Conservation (phyloP, 83 land plant genomes). For the Thuja plicata region DNA sequence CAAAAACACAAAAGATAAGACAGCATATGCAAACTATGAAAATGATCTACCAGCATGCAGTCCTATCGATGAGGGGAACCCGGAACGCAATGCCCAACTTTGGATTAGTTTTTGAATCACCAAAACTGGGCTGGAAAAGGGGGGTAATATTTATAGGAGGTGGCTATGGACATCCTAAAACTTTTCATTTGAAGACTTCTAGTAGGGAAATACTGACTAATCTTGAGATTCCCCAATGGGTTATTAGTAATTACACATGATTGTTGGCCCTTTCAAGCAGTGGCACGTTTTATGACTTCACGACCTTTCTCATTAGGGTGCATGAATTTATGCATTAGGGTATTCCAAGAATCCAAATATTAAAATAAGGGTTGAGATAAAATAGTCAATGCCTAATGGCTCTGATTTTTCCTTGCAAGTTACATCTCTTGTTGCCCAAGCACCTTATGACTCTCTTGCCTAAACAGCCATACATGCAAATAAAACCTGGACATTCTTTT, state of each 20-base stretch:
- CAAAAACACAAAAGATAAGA: no score
- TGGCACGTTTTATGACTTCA: background rate
- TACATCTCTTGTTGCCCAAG: background rate
- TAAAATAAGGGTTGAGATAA: background rate
- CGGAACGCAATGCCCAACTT: background rate
- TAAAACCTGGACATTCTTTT: background rate
- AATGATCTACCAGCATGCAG: background rate
- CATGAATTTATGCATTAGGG: background rate
- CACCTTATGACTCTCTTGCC: background rate
- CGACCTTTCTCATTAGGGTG: background rate
- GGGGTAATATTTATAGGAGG: background rate
- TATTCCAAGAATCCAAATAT: background rate
- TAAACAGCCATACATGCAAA: background rate
- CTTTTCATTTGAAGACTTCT: no score
- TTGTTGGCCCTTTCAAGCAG: background rate
- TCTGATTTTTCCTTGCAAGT: no score
- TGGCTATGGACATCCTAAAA: background rate
- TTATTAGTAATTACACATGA: background rate
- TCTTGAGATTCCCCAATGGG: background rate
- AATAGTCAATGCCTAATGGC: background rate
- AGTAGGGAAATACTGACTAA: background rate
- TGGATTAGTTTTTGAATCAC: background rate
- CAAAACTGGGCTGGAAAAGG: background rate
- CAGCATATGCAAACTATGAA: no score
- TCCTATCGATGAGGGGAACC: background rate